These are phyloP conservation scores for Aspergillus hancockii DNA, from an alignment of 495 filamentous ascomycete species.

Conservation along the genomic window DNA sequence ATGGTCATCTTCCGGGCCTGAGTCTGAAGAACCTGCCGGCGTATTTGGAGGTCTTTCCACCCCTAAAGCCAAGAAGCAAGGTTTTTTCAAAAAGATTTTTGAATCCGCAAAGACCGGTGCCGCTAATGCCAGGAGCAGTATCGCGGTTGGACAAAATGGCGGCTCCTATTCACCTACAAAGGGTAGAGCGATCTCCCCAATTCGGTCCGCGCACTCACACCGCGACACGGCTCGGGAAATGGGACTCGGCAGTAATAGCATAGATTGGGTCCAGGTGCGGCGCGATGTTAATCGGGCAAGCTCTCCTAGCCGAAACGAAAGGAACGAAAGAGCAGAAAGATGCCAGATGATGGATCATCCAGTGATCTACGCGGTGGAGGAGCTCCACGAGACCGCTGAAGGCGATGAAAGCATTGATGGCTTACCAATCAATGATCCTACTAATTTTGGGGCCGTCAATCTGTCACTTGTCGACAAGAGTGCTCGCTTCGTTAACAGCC, in stretches of 20 bases:
- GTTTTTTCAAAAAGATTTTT: constrained; percentile 95
- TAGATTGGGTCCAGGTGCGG: constrained; percentile 95
- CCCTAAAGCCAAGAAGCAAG: constrained; percentile 86
- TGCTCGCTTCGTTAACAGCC: constrained; percentile 81
- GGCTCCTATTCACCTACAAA: constrained; percentile 52
- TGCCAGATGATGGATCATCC: constrained; percentile 94
- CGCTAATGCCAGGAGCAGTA: constrained; percentile 83
- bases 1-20: constrained; percentile 40
- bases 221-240: constrained; percentile 64
- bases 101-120: constrained; percentile 93
- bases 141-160: constrained; percentile 62
- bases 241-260: constrained; percentile 58
- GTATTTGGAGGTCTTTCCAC: constrained; percentile 79
- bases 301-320: constrained; percentile 85
- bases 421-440: constrained; percentile 76
- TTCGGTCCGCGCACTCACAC: constrained; percentile 31
- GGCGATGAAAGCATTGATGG: constrained; percentile 91
- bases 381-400: constrained; percentile 79
- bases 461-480: constrained; percentile 90
- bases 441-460: constrained; percentile 78
- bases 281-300: constrained; percentile 95
- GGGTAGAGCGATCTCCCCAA: constrained; percentile 36
- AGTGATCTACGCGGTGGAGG: constrained; percentile 84
- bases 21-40: constrained; percentile 48
- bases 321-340: constrained; percentile 80